A percentile compares a stretch with the other conserved stretches of the same genome.
phyloP scores from a whole-genome alignment of 768 basidiomycete species.

The Pseudohyphozyma bogoriensis region DNA sequence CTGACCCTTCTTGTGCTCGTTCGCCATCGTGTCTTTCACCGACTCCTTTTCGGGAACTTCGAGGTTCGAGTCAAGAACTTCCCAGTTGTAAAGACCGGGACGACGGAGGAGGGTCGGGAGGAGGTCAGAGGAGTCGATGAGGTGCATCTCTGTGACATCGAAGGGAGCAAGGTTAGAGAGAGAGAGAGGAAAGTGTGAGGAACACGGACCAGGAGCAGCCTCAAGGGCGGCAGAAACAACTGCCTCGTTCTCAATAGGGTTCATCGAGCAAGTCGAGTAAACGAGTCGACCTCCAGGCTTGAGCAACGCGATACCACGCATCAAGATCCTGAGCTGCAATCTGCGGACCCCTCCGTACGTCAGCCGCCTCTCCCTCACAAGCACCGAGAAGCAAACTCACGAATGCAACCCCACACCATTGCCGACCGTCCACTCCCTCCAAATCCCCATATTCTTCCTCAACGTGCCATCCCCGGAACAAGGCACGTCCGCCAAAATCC shows the following conservation, averaged over 20 bases:
- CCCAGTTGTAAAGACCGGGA: conserved; percentile 70
- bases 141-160: conserved; percentile 50
- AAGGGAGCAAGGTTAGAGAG: neutral
- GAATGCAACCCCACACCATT: conserved; percentile 85
- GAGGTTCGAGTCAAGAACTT: conserved; percentile 48
- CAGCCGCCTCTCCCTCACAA: neutral
- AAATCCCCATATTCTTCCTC: conserved; percentile 87
- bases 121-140: conserved; percentile 65
- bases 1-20: conserved; percentile 40
- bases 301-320: conserved; percentile 84
- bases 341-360: conserved; percentile 40
- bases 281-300: conserved; percentile 80
- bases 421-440: conserved; percentile 79
- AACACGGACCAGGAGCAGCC: conserved; percentile 52
- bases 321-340: conserved; percentile 81
- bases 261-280: conserved; percentile 95
- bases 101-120: conserved; percentile 63
- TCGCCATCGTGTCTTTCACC: too few relatives aligned
- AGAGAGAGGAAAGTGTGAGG: neutral
- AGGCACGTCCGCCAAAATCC: conserved; percentile 92
- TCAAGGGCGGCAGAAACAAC: conserved; percentile 78
- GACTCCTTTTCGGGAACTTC: too few relatives aligned
- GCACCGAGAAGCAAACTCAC: conserved; percentile 42
- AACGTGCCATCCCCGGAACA: conserved; percentile 96
- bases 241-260: conserved; percentile 95